Conservation (phyloP, 2,329 filamentous ascomycete species). For the Fusarium luffae region DNA sequence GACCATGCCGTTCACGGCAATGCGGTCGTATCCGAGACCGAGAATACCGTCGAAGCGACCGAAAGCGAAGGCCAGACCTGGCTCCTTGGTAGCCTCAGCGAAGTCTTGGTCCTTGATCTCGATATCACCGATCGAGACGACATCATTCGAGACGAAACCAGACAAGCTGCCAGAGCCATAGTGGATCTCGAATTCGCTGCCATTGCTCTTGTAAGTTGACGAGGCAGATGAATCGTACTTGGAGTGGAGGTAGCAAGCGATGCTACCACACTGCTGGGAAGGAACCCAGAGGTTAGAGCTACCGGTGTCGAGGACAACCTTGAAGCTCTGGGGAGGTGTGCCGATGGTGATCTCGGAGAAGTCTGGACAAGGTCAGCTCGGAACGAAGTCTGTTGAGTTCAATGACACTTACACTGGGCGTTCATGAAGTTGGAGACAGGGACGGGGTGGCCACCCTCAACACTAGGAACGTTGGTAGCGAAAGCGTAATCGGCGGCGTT, state of each 20-base stretch:
- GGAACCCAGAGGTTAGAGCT: conserved; percentile 99
- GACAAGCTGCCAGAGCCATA: conserved; percentile 96
- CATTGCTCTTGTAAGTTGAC: conserved; percentile 93
- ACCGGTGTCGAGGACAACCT: conserved; percentile 97
- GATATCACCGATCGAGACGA: conserved; percentile 87
- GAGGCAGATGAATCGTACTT: conserved; percentile 95
- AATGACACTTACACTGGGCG: conserved; percentile 82
- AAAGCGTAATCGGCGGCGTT: conserved; percentile 81
- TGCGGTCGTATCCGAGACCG: conserved; percentile 92
- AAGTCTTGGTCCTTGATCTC: conserved; percentile 91
- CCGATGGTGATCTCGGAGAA: conserved; percentile 97
- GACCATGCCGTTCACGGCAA: conserved; percentile 95
- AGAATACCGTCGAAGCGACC: conserved; percentile 97
- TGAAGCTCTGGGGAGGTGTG: conserved; percentile 93
- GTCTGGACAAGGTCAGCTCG: conserved; percentile 65
- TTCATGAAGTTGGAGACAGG: conserved; percentile 98
- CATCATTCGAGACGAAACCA: conserved; percentile 93
- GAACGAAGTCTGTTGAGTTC: not conserved
- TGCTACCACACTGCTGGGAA: conserved; percentile 87
- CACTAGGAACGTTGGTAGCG: conserved; percentile 75
- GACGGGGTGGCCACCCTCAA: conserved; percentile 78
- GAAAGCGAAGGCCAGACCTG: conserved; percentile 96
- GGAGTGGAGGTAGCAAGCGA: conserved; percentile 96
- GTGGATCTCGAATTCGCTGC: conserved; percentile 88
- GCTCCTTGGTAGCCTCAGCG: conserved; percentile 94